Conservation (phyloP, 1,284 basidiomycete genomes). For the Microbotryomycetes sp. region DNA sequence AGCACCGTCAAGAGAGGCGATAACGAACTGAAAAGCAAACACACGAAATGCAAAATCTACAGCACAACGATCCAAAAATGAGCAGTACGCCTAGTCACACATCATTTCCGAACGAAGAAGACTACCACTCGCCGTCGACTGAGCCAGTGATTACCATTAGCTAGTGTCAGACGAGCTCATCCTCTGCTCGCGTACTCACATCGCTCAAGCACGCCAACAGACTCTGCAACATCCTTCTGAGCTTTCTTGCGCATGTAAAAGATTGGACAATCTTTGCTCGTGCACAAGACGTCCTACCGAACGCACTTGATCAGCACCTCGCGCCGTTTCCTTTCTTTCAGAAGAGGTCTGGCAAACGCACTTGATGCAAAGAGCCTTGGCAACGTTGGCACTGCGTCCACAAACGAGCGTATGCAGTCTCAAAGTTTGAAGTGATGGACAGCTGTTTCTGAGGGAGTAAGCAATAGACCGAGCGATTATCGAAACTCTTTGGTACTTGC, state of each 20-base stretch:
- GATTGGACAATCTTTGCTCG: conserved; percentile 94
- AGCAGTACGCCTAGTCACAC: too few relatives aligned
- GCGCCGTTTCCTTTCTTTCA: background rate
- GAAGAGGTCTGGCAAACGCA: conserved; percentile 38
- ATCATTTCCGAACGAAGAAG: background rate
- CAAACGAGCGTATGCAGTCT: conserved; percentile 81
- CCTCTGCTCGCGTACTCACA: too few relatives aligned
- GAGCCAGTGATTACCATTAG: too few relatives aligned
- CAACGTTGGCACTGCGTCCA: conserved; percentile 97
- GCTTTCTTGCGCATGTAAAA: conserved; percentile 96
- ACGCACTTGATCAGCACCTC: background rate
- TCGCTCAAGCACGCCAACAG: conserved; percentile 64
- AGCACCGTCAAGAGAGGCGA: too few relatives aligned
- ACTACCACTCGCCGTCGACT: conserved; percentile 27
- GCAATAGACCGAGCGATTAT: too few relatives aligned
- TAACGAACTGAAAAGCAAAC: too few relatives aligned
- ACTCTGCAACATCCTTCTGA: conserved; percentile 89
- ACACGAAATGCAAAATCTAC: too few relatives aligned
- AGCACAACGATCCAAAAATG: background rate
- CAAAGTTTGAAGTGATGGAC: conserved; percentile 60
- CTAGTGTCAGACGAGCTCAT: too few relatives aligned
- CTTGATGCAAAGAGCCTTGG: conserved; percentile 90
- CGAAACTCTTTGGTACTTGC: too few relatives aligned
- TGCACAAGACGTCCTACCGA: conserved; percentile 81
- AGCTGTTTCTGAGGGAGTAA: conserved; percentile 40